These are phyloP conservation scores for Fusarium phyllophilum DNA, from an alignment of 2,329 filamentous ascomycete species.

Conservation along the genomic window DNA sequence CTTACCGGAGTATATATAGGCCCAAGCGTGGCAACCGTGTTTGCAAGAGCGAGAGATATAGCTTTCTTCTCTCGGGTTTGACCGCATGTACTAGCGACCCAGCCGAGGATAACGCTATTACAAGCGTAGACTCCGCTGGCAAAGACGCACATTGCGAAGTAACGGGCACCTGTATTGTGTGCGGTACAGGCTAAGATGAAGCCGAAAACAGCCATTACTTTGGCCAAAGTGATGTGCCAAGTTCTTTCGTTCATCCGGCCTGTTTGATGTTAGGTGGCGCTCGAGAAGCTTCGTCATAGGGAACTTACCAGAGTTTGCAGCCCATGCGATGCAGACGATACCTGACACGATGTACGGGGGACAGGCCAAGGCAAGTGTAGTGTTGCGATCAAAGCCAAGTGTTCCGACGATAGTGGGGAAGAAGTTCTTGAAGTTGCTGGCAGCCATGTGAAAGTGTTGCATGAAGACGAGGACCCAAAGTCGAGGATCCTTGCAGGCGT, in stretches of 20 bases:
- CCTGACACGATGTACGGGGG: constrained; percentile 60
- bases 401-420: constrained; percentile 54
- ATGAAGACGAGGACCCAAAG: constrained; percentile 41
- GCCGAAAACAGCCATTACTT: constrained; percentile 49
- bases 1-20: constrained; percentile 36
- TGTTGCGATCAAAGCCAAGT: constrained; percentile 57
- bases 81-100: constrained; percentile 53
- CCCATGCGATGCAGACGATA: constrained; percentile 31
- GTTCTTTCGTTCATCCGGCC: constrained; percentile 53
- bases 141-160: constrained; percentile 50
- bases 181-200: constrained; percentile 41
- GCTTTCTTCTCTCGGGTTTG: constrained; percentile 61
- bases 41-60: constrained; percentile 49
- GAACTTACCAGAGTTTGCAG: constrained; percentile 15
- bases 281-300: rapidly evolving
- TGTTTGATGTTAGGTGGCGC: constrained; percentile 24
- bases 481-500: constrained; percentile 49
- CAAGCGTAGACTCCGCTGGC: constrained; percentile 52
- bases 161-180: constrained; percentile 29
- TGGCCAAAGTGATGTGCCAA: constrained; percentile 57
- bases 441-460: constrained; percentile 29
- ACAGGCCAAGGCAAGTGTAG: constrained; percentile 60
- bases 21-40: constrained; percentile 33
- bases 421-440: constrained; percentile 47
- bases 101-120: constrained; percentile 57